Conservation (phyloP, 1,284 basidiomycete species). For the Cystobasidium slooffiae region DNA sequence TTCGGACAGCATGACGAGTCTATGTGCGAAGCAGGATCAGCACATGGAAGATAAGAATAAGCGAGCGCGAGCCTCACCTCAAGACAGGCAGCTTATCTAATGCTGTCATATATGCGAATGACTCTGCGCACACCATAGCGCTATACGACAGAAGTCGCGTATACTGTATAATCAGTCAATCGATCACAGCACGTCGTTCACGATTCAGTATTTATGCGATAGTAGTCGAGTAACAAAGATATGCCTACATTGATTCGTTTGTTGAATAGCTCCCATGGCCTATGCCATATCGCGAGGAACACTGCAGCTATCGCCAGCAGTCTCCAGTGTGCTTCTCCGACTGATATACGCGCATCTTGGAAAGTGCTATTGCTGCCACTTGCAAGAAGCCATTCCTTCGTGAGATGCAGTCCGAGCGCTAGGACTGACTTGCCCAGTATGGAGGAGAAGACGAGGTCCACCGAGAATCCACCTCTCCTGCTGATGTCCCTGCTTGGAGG, state of each 20-base stretch:
- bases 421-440: slow-evolving; percentile 50
- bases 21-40: not conserved
- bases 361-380: slow-evolving; percentile 4
- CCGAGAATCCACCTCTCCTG: slow-evolving; percentile 44
- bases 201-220: not conserved
- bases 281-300: slow-evolving; percentile 39
- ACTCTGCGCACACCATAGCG: slow-evolving; percentile 24
- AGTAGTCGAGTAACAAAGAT: not conserved
- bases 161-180: slow-evolving; percentile 1
- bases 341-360: not conserved
- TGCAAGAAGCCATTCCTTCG: slow-evolving; percentile 50
- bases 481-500: slow-evolving; percentile 38
- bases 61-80: slow-evolving; percentile 8
- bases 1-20: slow-evolving; percentile 39
- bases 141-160: slow-evolving; percentile 15
- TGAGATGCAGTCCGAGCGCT: slow-evolving; percentile 49
- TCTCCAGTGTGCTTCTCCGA: slow-evolving; percentile 43
- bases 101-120: slow-evolving; percentile 29
- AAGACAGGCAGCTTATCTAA: slow-evolving; percentile 34
- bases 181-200: slow-evolving; percentile 4
- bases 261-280: slow-evolving; percentile 40
- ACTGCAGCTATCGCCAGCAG: slow-evolving; percentile 41
- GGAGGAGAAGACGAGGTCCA: slow-evolving; percentile 49
- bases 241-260: slow-evolving; percentile 19
- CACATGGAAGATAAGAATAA: not conserved